Evolutionary conservation across 257 asterid species (phyloP).

Genomic region (Petunia secreta): DNA sequence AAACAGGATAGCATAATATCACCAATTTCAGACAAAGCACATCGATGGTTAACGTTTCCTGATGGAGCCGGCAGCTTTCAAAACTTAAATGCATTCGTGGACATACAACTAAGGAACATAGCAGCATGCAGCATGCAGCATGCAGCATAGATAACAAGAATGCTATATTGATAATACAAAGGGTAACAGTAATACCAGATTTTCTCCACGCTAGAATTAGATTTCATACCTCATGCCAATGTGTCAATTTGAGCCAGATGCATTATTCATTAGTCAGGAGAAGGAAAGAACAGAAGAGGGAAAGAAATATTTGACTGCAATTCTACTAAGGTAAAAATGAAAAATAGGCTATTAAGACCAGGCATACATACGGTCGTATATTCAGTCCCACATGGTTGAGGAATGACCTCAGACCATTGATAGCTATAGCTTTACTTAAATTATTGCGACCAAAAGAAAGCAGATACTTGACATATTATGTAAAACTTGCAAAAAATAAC

Average conservation of each 20-base stretch:
- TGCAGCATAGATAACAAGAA: background rate
- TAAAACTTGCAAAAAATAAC: background rate
- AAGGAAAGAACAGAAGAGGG: background rate
- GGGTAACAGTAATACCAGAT: background rate
- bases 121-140: constrained; percentile 18
- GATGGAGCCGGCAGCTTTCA: background rate
- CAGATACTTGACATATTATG: background rate
- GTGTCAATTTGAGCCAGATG: background rate
- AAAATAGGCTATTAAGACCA: background rate
- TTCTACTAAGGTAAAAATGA: constrained; percentile 11
- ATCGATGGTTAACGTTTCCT: constrained; percentile 19
- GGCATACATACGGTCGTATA: background rate
- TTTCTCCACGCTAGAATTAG: background rate
- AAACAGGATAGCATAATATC: constrained; percentile 14
- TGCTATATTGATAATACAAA: background rate
- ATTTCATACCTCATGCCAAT: constrained; percentile 8
- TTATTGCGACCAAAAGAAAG: constrained; percentile 13
- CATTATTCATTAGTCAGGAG: background rate
- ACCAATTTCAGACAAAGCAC: constrained; percentile 26
- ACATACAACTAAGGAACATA: constrained; percentile 11
- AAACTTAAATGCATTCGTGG: background rate
- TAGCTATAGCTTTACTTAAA: background rate
- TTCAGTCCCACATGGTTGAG: background rate
- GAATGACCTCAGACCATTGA: background rate
- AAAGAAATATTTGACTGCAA: background rate